Percentiles rank a stretch among this genome's conserved stretches.
Conservation (phyloP, 371 early-diverging fungal genomes). For the Quaeritorhiza haematococci region DNA sequence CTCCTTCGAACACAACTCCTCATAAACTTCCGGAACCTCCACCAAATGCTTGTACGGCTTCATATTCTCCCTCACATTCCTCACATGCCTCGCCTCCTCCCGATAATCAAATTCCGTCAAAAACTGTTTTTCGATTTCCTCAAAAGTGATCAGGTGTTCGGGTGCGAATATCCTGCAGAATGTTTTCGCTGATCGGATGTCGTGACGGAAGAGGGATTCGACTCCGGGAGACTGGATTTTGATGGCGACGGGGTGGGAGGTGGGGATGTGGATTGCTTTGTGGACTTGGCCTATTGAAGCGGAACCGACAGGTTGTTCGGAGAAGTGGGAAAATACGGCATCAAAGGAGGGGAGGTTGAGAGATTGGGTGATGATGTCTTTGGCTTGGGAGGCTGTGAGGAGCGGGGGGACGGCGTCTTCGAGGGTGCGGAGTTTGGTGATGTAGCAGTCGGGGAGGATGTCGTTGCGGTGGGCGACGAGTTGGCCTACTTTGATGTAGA, state of each 20-base stretch:
- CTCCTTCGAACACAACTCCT: conserved; percentile 10
- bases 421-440: conserved; percentile 12
- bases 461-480: conserved; percentile 17
- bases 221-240: conserved; percentile 23
- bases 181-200: conserved; percentile 11
- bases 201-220: conserved; percentile 18
- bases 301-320: conserved; percentile 19
- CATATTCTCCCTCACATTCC: conserved; percentile 14
- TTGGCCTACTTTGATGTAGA: conserved; percentile 27
- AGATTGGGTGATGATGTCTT: not conserved
- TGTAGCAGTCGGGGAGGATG: conserved; percentile 16
- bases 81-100: conserved; percentile 16
- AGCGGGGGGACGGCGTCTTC: conserved; percentile 22
- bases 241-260: conserved; percentile 15
- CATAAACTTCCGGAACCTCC: conserved; percentile 13
- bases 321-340: conserved; percentile 16
- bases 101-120: conserved; percentile 24
- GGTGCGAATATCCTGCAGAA: conserved; percentile 18
- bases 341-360: conserved; percentile 10
- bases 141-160: conserved; percentile 20
- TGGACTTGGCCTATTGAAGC: conserved; percentile 30
- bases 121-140: conserved; percentile 26
- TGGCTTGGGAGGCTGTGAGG: conserved; percentile 5
- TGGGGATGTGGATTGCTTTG: conserved; percentile 7
- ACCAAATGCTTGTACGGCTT: conserved; percentile 8